phyloP scores from a whole-genome alignment of 371 early-diverging fungal species.

The Funneliformis caledonium region DNA sequence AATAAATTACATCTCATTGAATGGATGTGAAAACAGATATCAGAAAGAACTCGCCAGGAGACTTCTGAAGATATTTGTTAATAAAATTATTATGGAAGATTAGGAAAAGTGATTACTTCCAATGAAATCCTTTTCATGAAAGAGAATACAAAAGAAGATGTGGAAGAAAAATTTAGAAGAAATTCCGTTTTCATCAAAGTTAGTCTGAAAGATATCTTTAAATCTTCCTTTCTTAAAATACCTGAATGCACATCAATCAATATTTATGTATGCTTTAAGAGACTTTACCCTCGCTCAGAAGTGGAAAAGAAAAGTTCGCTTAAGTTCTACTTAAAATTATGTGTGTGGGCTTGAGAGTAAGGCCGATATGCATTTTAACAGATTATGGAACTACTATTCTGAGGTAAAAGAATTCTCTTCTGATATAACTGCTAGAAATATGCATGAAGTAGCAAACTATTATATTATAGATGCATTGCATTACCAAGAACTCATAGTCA shows the following conservation, averaged over 20 bases:
- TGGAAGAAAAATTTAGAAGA: neutral
- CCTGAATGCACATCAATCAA: too few relatives aligned
- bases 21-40: neutral
- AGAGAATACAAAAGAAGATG: neutral
- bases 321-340: slow-evolving; percentile 9
- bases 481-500: neutral
- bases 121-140: neutral
- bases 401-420: neutral
- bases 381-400: neutral
- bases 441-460: neutral
- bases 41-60: neutral
- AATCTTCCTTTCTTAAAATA: neutral
- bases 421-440: too few relatives aligned
- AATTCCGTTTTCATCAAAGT: slow-evolving; percentile 3
- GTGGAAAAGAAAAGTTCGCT: too few relatives aligned
- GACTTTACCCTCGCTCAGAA: too few relatives aligned
- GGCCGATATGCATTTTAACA: neutral
- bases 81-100: neutral
- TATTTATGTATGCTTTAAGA: too few relatives aligned
- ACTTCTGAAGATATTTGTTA: slow-evolving; percentile 4
- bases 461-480: neutral
- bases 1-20: too few relatives aligned
- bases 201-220: neutral
- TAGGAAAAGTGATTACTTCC: neutral
- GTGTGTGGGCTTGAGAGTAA: neutral